These are phyloP conservation scores for Metrosideros polymorpha DNA, from an alignment of 441 rosid genomes.

Conservation along the genomic window DNA sequence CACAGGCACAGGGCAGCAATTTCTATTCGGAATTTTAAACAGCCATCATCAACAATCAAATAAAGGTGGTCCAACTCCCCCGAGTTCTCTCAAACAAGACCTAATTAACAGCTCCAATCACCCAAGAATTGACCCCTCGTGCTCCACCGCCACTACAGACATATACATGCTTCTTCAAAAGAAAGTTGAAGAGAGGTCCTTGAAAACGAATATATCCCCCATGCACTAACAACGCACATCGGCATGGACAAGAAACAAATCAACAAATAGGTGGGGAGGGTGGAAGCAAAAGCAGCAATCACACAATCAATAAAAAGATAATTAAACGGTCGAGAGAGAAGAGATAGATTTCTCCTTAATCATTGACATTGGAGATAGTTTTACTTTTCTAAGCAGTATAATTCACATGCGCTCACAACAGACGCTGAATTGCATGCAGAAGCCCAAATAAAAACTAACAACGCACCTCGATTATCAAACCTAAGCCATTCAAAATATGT, in stretches of 20 bases:
- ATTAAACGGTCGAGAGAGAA: background rate
- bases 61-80: background rate
- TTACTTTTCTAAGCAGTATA: background rate
- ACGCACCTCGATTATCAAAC: background rate
- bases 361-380: background rate
- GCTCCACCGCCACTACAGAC: background rate
- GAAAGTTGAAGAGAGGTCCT: background rate
- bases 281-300: background rate
- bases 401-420: background rate
- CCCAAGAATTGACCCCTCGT: background rate
- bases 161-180: background rate
- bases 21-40: background rate
- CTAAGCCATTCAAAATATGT: background rate
- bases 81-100: background rate
- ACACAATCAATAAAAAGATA: background rate
- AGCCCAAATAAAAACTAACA: background rate
- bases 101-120: background rate
- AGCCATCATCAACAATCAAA: background rate
- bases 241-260: background rate
- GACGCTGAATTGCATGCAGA: background rate
- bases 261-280: background rate
- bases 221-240: background rate
- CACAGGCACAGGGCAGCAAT: background rate
- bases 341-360: background rate
- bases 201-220: background rate